Evolutionary conservation across 148 eudicot species (phyloP), one percentile per base, ranked within the genome.

Genomic region (Hydrangea macrophylla): DNA sequence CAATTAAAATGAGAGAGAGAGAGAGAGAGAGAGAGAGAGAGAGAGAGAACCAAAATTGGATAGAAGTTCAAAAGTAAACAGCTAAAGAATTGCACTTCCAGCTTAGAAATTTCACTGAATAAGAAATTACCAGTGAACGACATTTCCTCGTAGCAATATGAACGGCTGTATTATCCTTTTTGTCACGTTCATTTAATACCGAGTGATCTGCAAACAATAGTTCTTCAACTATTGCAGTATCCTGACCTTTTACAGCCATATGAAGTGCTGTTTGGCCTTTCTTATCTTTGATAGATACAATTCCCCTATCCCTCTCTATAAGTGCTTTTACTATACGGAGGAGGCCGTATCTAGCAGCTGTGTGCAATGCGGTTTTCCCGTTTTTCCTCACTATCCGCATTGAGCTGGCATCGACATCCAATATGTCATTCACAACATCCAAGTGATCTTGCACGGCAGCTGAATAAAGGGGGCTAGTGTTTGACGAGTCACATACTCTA

Each of bases 181-280:
- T 91, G 70, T 91, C 97, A 63, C 97, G 92, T 64, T 91, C 94
- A 62, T 91, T 91, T 39, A 91, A 75, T 72, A 91, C 76, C 17
- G 88, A 76, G 71, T 77, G 78, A 79, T 86, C 94, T 75, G 94
- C 88, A 51, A 83, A 83, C 77, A 88, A 58, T 66, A 91, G 24
- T 62, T 88, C 97, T 71, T 88, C 97, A 9, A 91, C 72, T 6
- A 91, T 80, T 2, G 77, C 65, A 75, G 88, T 81, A 71, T 85
- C 79, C 74, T 91, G 97, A 70, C 97, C 97, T 74, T 91, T 91
- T n/a, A 80, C 97, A 68, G 97, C 94, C 97, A 91, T 91, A 75
- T 91, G 97, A 54, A 91, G 85, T 50, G 97, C 97, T 27, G 97
- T 91, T 77, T 91, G 97, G 75, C 92, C 91, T 75, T 91, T 91